A percentile compares a stretch with the other conserved stretches of the same genome.
These are phyloP conservation scores for Colletotrichum agaves DNA, from an alignment of 2,329 filamentous ascomycete genomes.

Conservation along the genomic window DNA sequence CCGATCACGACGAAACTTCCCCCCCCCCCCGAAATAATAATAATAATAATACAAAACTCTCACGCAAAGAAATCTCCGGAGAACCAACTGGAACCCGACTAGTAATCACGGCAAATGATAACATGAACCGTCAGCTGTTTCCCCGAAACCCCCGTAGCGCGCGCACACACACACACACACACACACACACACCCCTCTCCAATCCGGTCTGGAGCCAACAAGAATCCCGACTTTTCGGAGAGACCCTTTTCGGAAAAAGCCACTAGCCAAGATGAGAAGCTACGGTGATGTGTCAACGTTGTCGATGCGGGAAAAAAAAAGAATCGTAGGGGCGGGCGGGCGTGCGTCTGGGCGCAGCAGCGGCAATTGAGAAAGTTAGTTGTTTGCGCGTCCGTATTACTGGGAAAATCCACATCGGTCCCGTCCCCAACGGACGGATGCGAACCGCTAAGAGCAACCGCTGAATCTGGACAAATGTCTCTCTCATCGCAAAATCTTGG, in stretches of 20 bases:
- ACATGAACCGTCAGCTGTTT: not conserved
- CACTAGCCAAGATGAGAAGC: not conserved
- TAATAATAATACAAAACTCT: too few species aligned
- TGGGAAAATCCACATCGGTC: not conserved
- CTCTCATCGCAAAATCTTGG: not conserved
- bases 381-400: not conserved
- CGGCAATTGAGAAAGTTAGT: not conserved
- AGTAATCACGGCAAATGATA: too few species aligned
- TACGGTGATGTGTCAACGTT: not conserved
- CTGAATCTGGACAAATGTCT: not conserved
- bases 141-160: not conserved
- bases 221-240: not conserved
- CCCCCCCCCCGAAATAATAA: not conserved
- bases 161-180: not conserved
- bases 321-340: not conserved
- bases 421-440: slow-evolving; percentile 10
- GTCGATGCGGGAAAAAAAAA: not conserved
- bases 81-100: too few species aligned
- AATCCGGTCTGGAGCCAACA: not conserved
- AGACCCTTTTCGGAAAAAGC: not conserved
- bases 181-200: not conserved
- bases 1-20: not conserved
- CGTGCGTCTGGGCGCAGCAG: not conserved
- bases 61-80: too few species aligned
- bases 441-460: not conserved